Percentiles rank a stretch among this genome's conserved stretches.
These are phyloP conservation scores for Exophiala calicioides DNA, from an alignment of 2,329 filamentous ascomycete genomes.

Conservation along the genomic window DNA sequence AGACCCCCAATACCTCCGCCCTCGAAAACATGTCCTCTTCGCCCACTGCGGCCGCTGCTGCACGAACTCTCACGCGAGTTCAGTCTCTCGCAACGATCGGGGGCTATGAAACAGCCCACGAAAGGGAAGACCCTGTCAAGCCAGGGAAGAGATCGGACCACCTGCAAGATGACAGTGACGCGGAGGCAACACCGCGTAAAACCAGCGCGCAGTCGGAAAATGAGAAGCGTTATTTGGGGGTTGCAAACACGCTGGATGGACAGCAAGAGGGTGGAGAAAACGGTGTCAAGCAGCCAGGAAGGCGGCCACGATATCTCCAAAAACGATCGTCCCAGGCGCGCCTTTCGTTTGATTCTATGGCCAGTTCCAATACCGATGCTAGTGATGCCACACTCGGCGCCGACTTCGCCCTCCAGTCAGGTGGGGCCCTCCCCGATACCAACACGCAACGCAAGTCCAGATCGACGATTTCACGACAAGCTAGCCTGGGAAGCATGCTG, in stretches of 20 bases:
- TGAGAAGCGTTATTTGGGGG: slow-evolving; percentile 13
- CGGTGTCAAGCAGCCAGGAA: slow-evolving; percentile 26
- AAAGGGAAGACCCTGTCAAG: slow-evolving; percentile 13
- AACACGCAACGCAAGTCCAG: slow-evolving; percentile 42
- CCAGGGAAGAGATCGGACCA: not conserved
- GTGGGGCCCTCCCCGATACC: slow-evolving; percentile 64
- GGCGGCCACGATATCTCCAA: slow-evolving; percentile 57
- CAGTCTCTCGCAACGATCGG: slow-evolving; percentile 38
- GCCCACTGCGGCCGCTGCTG: slow-evolving; percentile 46
- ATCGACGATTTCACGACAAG: slow-evolving; percentile 66
- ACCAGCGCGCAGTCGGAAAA: slow-evolving; percentile 1
- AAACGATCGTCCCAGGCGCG: slow-evolving; percentile 59
- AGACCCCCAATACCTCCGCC: slow-evolving; percentile 39
- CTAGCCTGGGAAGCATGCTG: slow-evolving; percentile 86
- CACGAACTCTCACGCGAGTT: slow-evolving; percentile 42
- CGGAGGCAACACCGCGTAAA: slow-evolving; percentile 21
- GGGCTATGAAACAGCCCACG: slow-evolving; percentile 34
- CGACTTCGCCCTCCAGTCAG: slow-evolving; percentile 81
- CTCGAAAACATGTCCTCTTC: slow-evolving; percentile 48
- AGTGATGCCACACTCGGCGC: slow-evolving; percentile 74
- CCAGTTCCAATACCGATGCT: slow-evolving; percentile 59
- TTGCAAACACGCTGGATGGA: slow-evolving; percentile 15
- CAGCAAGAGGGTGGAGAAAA: slow-evolving; percentile 14
- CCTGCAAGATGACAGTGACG: slow-evolving; percentile 26
- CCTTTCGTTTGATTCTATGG: slow-evolving; percentile 59